Evolutionary conservation across 495 filamentous ascomycete genomes (phyloP).

Genomic region (Hypoxylon cercidicola): DNA sequence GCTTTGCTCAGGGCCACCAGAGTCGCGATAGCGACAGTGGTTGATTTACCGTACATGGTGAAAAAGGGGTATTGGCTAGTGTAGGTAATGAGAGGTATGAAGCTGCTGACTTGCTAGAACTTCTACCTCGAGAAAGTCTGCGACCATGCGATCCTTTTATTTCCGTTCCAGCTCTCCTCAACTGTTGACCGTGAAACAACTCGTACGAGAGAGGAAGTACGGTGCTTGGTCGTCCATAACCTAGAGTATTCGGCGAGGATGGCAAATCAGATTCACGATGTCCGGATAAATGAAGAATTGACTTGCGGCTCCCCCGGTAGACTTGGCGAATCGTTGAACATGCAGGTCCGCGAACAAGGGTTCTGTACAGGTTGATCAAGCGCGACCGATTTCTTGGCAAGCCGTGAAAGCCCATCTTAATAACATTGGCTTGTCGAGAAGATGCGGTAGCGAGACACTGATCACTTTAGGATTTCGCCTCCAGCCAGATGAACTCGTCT

Average conservation of each 20-base stretch:
- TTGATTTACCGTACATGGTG: slow-evolving; percentile 26
- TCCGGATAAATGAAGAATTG: slow-evolving; percentile 27
- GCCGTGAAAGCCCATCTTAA: neutral
- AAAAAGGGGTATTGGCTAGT: neutral
- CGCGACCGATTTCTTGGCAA: slow-evolving; percentile 10
- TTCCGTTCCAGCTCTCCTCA: neutral
- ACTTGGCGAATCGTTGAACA: neutral
- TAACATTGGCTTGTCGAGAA: neutral
- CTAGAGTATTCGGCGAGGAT: slow-evolving; percentile 4
- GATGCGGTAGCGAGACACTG: neutral
- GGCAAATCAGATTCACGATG: slow-evolving; percentile 27
- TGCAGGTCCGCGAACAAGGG: slow-evolving; percentile 3
- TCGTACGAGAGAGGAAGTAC: slow-evolving; percentile 23
- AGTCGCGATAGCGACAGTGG: slow-evolving; percentile 20
- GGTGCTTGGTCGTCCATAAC: slow-evolving; percentile 13
- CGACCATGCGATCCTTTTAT: slow-evolving; percentile 19
- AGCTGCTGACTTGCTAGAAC: slow-evolving; percentile 9
- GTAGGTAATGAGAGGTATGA: slow-evolving; percentile 5
- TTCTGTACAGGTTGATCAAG: neutral
- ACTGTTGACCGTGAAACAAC: slow-evolving; percentile 1
- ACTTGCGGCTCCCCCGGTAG: slow-evolving; percentile 8
- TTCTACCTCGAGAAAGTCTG: slow-evolving; percentile 4
- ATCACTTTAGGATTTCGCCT: slow-evolving; percentile 2
- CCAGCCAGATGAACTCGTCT: neutral
- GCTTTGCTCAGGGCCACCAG: slow-evolving; percentile 20